Base-by-base conservation (phyloP, 768 basidiomycete genomes). In the Amanita jacksonii region DNA sequence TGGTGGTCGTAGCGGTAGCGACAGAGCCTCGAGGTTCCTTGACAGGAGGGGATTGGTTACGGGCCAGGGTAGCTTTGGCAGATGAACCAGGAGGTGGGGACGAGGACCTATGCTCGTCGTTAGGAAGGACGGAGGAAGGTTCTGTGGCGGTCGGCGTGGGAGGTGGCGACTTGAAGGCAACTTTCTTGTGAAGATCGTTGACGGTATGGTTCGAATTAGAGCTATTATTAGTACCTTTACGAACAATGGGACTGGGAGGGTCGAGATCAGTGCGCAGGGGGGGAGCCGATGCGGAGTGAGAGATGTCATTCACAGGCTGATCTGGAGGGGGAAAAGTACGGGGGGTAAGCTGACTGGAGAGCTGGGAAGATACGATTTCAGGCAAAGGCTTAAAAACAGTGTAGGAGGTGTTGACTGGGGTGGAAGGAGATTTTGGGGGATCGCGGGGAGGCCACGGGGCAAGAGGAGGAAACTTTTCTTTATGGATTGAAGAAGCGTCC, bases 161-260 rank as follows among this genome's bases (percentile, higher is more conserved):
- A 10, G 83, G 77, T 38, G 86, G 85, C 22, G 85, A 86, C 54
- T 85, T 72, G 64, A 91, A 91, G 20, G 86, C 88, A 35, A 91
- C 88, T 65, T 88, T 88, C 70, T 91, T 91, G 56, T 75, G 76
- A 24, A 75, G 67, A 51, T 83, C 81, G 49, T 60, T 60, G 37
- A 59, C 47, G 18, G 58, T 54, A 34, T 50, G 52, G 7, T 32
- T 23, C 54, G 20, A 56, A 45, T 25, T 52, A 47, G 43, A 44
- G 28, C 48, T 54, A 3, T 52, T 54, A 52, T 64, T 66, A 23
- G 61, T 46, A 19, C 52, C 54, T 51, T 71, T 70, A 43, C 65
- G 62, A n/a, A 63, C 59, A 42, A 57, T 62, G 25, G 60, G 58
- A 0, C 50, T 53, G 9, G 63, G 49, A 9, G 58, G 57, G 37